These are phyloP conservation scores for Quercus alba DNA, from an alignment of 306 rosid species.

Conservation along the genomic window DNA sequence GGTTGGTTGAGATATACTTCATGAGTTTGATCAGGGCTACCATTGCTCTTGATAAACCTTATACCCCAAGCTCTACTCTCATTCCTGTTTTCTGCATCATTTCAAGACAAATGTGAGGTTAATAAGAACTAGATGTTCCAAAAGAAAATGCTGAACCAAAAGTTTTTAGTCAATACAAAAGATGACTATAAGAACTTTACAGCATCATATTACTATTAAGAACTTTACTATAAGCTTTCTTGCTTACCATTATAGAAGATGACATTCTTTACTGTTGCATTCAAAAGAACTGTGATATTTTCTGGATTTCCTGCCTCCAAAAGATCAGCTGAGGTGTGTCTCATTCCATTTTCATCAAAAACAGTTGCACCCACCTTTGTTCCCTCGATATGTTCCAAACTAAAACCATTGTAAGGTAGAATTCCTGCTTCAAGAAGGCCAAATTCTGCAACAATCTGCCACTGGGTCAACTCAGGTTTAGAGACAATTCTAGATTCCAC, in stretches of 20 bases:
- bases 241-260: conserved; percentile 52
- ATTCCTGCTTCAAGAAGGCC: conserved; percentile 76
- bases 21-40: conserved; percentile 29
- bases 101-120: neutral
- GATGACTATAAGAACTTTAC: neutral
- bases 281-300: conserved; percentile 52
- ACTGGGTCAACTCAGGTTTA: conserved; percentile 48
- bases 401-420: conserved; percentile 68
- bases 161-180: neutral
- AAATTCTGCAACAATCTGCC: conserved; percentile 67
- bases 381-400: conserved; percentile 62
- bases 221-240: neutral
- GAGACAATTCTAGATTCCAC: conserved; percentile 66
- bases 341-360: conserved; percentile 55
- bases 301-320: conserved; percentile 50
- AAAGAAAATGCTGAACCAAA: neutral
- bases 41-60: conserved; percentile 56
- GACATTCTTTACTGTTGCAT: conserved; percentile 67
- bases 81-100: conserved; percentile 38
- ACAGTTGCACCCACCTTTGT: conserved; percentile 70
- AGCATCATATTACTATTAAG: neutral
- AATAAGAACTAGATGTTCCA: neutral
- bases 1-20: conserved; percentile 50
- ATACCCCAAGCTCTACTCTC: conserved; percentile 53
- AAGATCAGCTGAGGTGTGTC: conserved; percentile 72